phyloP scores from a whole-genome alignment of 1,284 basidiomycete species.

The Sutorius eximius region DNA sequence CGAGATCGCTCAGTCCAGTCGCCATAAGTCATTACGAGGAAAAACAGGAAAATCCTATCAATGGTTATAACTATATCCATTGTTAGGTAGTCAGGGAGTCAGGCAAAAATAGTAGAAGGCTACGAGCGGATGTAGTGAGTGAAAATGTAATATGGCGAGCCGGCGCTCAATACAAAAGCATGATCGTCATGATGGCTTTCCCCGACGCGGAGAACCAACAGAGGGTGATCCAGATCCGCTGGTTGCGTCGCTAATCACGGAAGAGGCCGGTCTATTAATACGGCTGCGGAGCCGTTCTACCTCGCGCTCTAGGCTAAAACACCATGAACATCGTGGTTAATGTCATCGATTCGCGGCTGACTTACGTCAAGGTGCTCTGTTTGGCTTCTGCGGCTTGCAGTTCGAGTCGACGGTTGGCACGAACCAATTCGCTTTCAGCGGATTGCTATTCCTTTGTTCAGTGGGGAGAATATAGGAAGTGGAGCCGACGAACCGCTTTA shows the following conservation, averaged over 20 bases:
- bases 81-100: not conserved
- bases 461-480: not conserved
- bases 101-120: constrained; percentile 15
- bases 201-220: constrained; percentile 35
- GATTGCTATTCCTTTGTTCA: constrained; percentile 56
- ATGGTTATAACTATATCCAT: not conserved
- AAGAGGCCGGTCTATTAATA: constrained; percentile 49
- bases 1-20: no score
- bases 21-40: no score
- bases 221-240: constrained; percentile 26
- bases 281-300: constrained; percentile 68
- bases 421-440: constrained; percentile 62
- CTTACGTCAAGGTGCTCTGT: constrained; percentile 68
- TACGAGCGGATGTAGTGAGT: constrained; percentile 18
- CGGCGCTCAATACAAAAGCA: not conserved
- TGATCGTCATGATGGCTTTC: constrained; percentile 22
- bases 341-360: constrained; percentile 8
- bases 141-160: not conserved
- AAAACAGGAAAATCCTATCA: not conserved
- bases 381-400: constrained; percentile 72
- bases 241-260: constrained; percentile 29
- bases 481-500: constrained; percentile 40
- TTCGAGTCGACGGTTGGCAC: constrained; percentile 73
- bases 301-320: constrained; percentile 61
- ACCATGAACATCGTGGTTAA: constrained; percentile 6